phyloP scores from a whole-genome alignment of 2,329 filamentous ascomycete species.

The Elsinoe australis region DNA sequence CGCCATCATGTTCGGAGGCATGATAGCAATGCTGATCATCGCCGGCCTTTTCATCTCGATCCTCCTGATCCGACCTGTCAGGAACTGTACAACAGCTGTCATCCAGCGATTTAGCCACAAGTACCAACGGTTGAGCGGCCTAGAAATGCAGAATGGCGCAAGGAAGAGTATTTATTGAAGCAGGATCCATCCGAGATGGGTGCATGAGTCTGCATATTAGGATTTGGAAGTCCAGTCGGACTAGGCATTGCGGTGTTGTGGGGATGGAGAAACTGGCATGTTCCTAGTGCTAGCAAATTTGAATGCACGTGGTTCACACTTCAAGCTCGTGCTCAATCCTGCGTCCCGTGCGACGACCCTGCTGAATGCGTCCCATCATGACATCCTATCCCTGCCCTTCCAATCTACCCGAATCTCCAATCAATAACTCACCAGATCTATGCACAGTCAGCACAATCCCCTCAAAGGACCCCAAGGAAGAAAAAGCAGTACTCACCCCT shows the following conservation, averaged over 20 bases:
- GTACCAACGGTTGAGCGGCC: background rate
- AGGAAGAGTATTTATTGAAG: background rate
- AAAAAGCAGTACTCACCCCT: conserved; percentile 59
- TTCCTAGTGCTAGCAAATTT: too few relatives aligned
- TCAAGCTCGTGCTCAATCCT: background rate
- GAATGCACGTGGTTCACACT: too few relatives aligned
- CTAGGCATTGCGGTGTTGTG: too few relatives aligned
- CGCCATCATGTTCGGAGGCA: conserved; percentile 1
- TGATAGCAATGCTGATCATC: conserved; percentile 7
- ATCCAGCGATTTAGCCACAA: background rate
- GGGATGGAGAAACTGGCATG: too few relatives aligned
- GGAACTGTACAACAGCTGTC: conserved; percentile 12
- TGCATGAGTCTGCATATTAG: too few relatives aligned
- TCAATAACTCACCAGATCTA: conserved; percentile 16
- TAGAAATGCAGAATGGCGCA: background rate
- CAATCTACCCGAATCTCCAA: background rate
- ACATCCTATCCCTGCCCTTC: background rate
- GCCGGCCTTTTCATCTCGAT: conserved; percentile 2
- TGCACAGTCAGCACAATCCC: conserved; percentile 1
- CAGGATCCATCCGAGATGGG: background rate
- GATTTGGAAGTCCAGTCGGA: too few relatives aligned
- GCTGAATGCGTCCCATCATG: too few relatives aligned
- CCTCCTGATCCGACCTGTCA: conserved; percentile 15
- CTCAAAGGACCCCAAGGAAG: background rate
- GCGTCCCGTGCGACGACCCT: too few relatives aligned